Evolutionary conservation across 75 land plant species (phyloP).

Genomic region (Sequoiadendron giganteum): DNA sequence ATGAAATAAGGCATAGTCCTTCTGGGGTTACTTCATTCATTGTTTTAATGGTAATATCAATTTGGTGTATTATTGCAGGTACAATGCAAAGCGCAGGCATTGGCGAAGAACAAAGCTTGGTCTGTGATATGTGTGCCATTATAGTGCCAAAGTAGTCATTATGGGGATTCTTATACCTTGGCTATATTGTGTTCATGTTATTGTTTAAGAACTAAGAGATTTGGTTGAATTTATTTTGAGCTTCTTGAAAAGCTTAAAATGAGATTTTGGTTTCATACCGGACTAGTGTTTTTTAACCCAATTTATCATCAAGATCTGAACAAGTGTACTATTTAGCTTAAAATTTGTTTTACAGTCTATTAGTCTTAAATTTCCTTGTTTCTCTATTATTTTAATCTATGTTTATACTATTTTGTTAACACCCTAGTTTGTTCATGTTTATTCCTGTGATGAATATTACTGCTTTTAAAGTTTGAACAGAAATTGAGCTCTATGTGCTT

Average conservation of each 20-base stretch:
- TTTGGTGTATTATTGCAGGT: conserved; percentile 29
- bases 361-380: too few relatives aligned
- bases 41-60: neutral
- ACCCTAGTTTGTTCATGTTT: too few relatives aligned
- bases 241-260: neutral
- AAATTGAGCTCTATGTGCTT: too few relatives aligned
- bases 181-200: neutral
- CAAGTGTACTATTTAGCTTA: too few relatives aligned
- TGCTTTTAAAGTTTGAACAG: too few relatives aligned
- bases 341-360: too few relatives aligned
- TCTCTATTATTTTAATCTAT: too few relatives aligned
- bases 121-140: conserved; percentile 17
- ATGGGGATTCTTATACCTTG: neutral
- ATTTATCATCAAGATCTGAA: neutral
- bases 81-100: conserved; percentile 88
- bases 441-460: too few relatives aligned
- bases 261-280: neutral
- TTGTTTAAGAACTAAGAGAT: neutral
- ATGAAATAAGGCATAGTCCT: neutral
- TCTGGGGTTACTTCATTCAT: neutral
- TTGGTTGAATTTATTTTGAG: neutral
- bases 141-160: neutral
- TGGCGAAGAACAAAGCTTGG: conserved; percentile 87
- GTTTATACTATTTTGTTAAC: too few relatives aligned
- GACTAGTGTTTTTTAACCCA: neutral